Conservation (phyloP, 768 basidiomycete species). For the Boletus tomentosulus region DNA sequence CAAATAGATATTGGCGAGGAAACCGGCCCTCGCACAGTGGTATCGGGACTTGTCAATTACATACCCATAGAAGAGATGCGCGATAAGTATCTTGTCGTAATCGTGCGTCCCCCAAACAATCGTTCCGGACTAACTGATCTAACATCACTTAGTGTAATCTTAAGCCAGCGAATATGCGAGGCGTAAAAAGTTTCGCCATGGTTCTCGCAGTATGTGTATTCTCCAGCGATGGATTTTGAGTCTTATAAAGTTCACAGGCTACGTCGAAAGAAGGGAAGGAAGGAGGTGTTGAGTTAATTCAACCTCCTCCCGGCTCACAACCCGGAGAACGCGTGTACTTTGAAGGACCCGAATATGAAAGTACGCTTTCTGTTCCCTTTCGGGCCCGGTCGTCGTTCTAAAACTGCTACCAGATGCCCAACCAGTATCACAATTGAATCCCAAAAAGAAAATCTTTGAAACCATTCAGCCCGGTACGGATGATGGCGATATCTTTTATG, state of each 20-base stretch:
- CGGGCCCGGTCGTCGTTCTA: neutral
- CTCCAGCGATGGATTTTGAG: neutral
- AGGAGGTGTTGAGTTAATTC: slow-evolving; percentile 85
- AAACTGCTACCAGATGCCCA: slow-evolving; percentile 41
- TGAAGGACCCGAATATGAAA: slow-evolving; percentile 83
- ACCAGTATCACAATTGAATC: slow-evolving; percentile 84
- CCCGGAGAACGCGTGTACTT: slow-evolving; percentile 96
- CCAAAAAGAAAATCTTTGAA: slow-evolving; percentile 99
- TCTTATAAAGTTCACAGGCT: slow-evolving; percentile 48
- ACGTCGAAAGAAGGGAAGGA: slow-evolving; percentile 88
- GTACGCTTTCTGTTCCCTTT: slow-evolving; percentile 37
- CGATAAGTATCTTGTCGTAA: slow-evolving; percentile 75
- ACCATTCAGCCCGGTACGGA: slow-evolving; percentile 81
- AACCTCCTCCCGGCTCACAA: slow-evolving; percentile 79
- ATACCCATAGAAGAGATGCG: slow-evolving; percentile 94
- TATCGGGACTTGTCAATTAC: slow-evolving; percentile 95
- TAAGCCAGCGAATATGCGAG: slow-evolving; percentile 95
- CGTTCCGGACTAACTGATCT: neutral
- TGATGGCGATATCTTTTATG: neutral
- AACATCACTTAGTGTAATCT: slow-evolving; percentile 65
- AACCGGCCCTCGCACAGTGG: slow-evolving; percentile 90
- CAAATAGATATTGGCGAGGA: slow-evolving; percentile 97
- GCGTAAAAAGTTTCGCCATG: slow-evolving; percentile 98
- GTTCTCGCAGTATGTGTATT: slow-evolving; percentile 71
- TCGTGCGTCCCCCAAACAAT: slow-evolving; percentile 44